Base-by-base conservation (phyloP, 768 basidiomycete genomes). In the Boletus rex-veris region DNA sequence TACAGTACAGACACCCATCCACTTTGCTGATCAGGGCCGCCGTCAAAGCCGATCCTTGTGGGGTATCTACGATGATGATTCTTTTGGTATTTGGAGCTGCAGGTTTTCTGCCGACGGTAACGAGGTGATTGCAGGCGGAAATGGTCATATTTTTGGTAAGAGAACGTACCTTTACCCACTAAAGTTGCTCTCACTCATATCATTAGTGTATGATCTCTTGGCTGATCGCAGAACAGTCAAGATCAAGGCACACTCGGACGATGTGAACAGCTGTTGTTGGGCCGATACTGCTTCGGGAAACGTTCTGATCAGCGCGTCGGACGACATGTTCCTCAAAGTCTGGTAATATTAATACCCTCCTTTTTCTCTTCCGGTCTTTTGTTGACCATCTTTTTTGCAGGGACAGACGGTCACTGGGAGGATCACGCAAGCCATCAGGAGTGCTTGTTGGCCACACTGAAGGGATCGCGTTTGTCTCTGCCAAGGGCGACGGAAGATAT, bases 191-290 rank as follows among this genome's bases (percentile, higher is more conserved):
- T 48, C 19, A 36, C 33, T 48, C 19, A 35, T 31, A 46, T 39
- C 45, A 18, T 55, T 19, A 93, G 94, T 98, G 3, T 98, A 98
- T 64, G 97, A 99, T 72, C 80, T 99, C 42, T 71, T 92, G 55
- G 84, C 88, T 5, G 79, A 90, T 60, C 76, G 79, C 58, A 79
- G 92, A 55, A 87, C 88, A 1, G 85, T 98, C 26, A 89, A 86
- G 62, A 93, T 99, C 16, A 60, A 71, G n/a, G 97, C 92, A 0
- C 97, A 99, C 65, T 67, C 72, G 2, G 87, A 92, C 66, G 97
- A 99, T 67, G 89, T 98, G 39, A 99, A 99, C 63, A 91, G 92
- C 64, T 85, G 94, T 72, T 93, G 90, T 66, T 99, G 95, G 86
- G 97, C 97, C 0, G 95, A 98, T 65, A 86, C 86, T 11, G 81